These are phyloP conservation scores for Ulota crispa DNA, from an alignment of 225 moss, liverwort and hornwort species.

Conservation along the genomic window DNA sequence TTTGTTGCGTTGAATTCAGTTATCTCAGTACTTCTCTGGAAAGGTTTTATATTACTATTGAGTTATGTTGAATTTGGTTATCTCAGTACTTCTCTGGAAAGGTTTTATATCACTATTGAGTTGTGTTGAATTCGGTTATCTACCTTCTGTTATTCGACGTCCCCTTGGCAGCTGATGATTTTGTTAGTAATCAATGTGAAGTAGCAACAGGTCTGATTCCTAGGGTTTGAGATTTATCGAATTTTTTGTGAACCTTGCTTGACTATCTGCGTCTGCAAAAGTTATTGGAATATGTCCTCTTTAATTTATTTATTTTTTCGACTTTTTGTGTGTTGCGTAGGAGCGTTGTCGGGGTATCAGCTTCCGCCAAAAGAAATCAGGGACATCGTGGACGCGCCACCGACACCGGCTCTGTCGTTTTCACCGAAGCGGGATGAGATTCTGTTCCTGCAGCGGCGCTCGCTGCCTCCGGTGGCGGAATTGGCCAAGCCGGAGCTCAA, in stretches of 20 bases:
- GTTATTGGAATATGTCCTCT: background rate
- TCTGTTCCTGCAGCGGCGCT: slow-evolving; percentile 53
- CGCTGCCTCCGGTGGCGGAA: slow-evolving; percentile 60
- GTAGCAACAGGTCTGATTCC: background rate
- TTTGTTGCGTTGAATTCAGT: background rate
- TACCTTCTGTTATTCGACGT: background rate
- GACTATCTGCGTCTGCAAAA: background rate
- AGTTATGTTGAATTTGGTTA: no score
- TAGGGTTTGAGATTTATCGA: background rate
- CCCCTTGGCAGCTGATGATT: background rate
- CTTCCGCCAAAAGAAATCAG: slow-evolving; percentile 52
- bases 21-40: background rate
- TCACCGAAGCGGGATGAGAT: slow-evolving; percentile 66
- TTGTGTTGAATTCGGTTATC: background rate
- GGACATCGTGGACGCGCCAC: slow-evolving; percentile 68
- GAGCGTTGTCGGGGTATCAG: slow-evolving; percentile 38
- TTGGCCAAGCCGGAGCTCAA: slow-evolving; percentile 67
- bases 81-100: background rate
- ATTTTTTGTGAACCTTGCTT: background rate
- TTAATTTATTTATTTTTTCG: background rate
- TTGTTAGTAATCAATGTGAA: background rate
- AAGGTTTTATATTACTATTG: background rate
- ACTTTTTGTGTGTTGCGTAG: slow-evolving; percentile 19
- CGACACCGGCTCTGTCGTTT: slow-evolving; percentile 61
- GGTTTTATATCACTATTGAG: background rate